phyloP scores from a whole-genome alignment of 495 filamentous ascomycete species.

The Talaromyces stipitatus region DNA sequence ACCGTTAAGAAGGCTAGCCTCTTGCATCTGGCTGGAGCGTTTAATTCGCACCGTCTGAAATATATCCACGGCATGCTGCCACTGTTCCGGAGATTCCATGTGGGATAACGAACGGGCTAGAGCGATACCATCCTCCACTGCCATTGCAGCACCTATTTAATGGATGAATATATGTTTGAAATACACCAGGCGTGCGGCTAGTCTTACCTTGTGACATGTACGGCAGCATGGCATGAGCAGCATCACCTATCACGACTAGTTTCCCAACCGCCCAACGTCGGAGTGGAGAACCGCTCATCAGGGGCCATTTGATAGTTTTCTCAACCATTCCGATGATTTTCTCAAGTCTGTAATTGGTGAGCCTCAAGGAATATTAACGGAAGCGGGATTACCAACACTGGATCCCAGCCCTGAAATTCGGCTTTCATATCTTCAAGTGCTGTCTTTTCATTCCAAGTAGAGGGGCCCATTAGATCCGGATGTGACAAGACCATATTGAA shows the following conservation, averaged over 20 bases:
- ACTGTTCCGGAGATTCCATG: constrained; percentile 9
- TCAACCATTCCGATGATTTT: constrained; percentile 33
- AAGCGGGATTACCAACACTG: constrained; percentile 11
- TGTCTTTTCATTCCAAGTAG: constrained; percentile 26
- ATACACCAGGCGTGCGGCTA: background rate
- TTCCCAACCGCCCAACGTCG: constrained; percentile 24
- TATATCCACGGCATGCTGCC: constrained; percentile 9
- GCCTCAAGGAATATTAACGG: background rate
- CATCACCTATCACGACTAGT: constrained; percentile 37
- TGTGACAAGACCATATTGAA: constrained; percentile 48
- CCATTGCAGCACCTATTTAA: constrained; percentile 35
- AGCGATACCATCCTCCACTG: constrained; percentile 31
- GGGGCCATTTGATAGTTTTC: constrained; percentile 32
- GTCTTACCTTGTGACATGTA: constrained; percentile 36
- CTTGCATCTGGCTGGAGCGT: constrained; percentile 23
- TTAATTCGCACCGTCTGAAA: constrained; percentile 23
- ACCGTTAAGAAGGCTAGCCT: constrained; percentile 27
- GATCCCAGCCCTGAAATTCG: constrained; percentile 37
- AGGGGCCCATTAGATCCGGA: constrained; percentile 30
- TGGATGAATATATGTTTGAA: background rate
- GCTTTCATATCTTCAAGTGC: constrained; percentile 27
- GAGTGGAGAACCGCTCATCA: constrained; percentile 23
- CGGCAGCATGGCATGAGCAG: constrained; percentile 44
- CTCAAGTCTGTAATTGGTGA: constrained; percentile 11
- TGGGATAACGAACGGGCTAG: constrained; percentile 19